Evolutionary conservation across 148 eudicot genomes (phyloP).

Genomic region (Simmondsia chinensis): DNA sequence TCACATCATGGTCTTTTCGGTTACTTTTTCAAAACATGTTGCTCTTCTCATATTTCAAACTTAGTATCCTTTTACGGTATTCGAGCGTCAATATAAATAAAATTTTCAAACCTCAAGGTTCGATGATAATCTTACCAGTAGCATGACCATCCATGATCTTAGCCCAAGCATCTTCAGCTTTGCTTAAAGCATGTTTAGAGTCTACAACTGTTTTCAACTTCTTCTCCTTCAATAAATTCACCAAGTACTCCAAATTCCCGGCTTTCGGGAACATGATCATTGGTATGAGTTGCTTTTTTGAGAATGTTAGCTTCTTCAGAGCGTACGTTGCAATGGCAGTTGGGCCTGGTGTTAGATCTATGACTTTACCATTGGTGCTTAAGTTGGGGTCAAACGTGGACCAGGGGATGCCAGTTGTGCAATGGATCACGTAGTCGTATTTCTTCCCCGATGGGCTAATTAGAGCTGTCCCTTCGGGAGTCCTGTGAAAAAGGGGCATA

Average conservation of each 20-base stretch:
- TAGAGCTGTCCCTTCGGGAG: constrained; percentile 39
- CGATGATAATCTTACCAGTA: constrained; percentile 50
- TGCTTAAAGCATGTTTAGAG: constrained; percentile 31
- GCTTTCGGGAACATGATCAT: constrained; percentile 21
- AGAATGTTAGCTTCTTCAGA: constrained; percentile 32
- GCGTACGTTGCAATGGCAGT: constrained; percentile 23
- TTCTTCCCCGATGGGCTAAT: constrained; percentile 42
- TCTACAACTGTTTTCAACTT: constrained; percentile 42
- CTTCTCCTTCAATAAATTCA: constrained; percentile 41
- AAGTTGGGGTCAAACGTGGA: constrained; percentile 36
- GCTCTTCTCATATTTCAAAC: too few species aligned
- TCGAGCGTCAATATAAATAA: too few species aligned
- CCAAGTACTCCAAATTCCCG: constrained; percentile 27
- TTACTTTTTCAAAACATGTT: too few species aligned
- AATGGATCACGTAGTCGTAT: too few species aligned
- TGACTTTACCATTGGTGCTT: constrained; percentile 35
- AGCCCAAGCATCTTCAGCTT: constrained; percentile 51
- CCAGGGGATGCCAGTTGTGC: too few species aligned
- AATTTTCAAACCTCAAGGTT: too few species aligned
- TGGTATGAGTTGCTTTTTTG: constrained; percentile 35
- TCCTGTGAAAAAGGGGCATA: too few species aligned
- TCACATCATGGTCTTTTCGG: too few species aligned
- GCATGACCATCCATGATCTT: too few species aligned
- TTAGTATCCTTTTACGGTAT: too few species aligned
- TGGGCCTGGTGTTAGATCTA: constrained; percentile 29